Percentiles rank a stretch among this genome's conserved stretches.
Evolutionary conservation across 2,329 filamentous ascomycete genomes (phyloP).

Genomic region (Colletotrichum simmondsii): DNA sequence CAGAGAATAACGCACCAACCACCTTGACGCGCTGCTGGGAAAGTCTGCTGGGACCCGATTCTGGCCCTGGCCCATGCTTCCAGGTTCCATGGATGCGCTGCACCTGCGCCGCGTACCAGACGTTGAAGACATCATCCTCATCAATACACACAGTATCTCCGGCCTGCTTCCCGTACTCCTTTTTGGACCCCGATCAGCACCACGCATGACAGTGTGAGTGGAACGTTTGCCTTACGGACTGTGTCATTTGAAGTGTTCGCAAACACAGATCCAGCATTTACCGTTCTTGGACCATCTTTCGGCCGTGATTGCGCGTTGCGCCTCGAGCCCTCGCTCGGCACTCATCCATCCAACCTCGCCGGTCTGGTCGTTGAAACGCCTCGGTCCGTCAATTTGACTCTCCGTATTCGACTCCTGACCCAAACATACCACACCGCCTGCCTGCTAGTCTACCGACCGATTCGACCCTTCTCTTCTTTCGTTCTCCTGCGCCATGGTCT

Average conservation of each 20-base stretch:
- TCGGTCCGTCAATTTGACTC: neutral
- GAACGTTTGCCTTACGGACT: conserved; percentile 14
- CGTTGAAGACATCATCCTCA: neutral
- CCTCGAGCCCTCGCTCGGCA: neutral
- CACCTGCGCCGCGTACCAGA: neutral
- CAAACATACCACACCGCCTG: neutral
- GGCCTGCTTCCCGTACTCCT: neutral
- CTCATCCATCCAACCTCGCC: neutral
- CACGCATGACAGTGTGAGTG: conserved; percentile 11
- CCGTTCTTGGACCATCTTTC: neutral
- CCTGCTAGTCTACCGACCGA: neutral
- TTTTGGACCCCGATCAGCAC: conserved; percentile 7
- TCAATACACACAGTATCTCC: neutral
- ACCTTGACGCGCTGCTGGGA: conserved; percentile 4
- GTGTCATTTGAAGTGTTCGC: conserved; percentile 5
- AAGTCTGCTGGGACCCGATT: conserved; percentile 6
- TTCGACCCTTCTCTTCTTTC: neutral
- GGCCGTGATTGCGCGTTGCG: neutral
- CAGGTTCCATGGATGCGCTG: neutral
- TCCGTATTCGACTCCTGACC: neutral
- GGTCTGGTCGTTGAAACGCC: conserved; percentile 1
- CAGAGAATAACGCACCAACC: conserved; percentile 5
- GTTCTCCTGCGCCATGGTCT: neutral
- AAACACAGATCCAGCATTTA: conserved; percentile 15
- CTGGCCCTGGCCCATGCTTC: conserved; percentile 5